Evolutionary conservation across 2,329 filamentous ascomycete species (phyloP).

Genomic region (Trichoderma koningiopsis): DNA sequence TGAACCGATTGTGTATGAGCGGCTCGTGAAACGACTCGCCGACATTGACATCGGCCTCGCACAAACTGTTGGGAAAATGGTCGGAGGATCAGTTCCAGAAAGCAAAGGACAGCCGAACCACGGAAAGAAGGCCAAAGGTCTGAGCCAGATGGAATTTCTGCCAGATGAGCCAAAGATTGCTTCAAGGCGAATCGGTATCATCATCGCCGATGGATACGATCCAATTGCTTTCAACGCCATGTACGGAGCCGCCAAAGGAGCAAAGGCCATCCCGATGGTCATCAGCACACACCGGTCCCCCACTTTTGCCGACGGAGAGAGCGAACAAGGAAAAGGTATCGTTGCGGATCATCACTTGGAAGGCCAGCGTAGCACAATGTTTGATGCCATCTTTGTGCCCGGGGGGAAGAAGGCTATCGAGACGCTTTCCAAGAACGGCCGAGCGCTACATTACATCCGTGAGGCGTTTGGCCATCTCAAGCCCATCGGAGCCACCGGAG

Average conservation of each 20-base stretch:
- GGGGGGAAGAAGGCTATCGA: constrained; percentile 66
- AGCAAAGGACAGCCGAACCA: constrained; percentile 60
- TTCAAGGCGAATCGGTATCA: constrained; percentile 71
- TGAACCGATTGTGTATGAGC: constrained; percentile 73
- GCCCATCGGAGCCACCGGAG: constrained; percentile 73
- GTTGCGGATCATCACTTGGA: constrained; percentile 77
- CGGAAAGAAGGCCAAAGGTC: constrained; percentile 65
- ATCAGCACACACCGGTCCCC: constrained; percentile 69
- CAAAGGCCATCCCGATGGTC: constrained; percentile 69
- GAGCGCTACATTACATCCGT: constrained; percentile 73
- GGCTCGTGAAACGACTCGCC: constrained; percentile 66
- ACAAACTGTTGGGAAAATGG: constrained; percentile 67
- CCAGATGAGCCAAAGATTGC: constrained; percentile 67
- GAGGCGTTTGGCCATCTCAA: constrained; percentile 84
- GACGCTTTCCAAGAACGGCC: constrained; percentile 68
- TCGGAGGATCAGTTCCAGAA: constrained; percentile 63
- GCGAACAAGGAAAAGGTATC: constrained; percentile 35
- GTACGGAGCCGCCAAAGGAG: constrained; percentile 62
- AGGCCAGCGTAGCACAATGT: constrained; percentile 77
- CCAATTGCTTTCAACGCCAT: constrained; percentile 64
- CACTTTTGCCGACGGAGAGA: constrained; percentile 53
- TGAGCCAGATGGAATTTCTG: constrained; percentile 70
- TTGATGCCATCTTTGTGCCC: constrained; percentile 77
- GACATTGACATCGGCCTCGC: constrained; percentile 75
- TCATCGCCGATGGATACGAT: constrained; percentile 79